Evolutionary conservation across 1,139 yeast genomes (phyloP).

Genomic region (Saccharomycopsis hybrid): DNA sequence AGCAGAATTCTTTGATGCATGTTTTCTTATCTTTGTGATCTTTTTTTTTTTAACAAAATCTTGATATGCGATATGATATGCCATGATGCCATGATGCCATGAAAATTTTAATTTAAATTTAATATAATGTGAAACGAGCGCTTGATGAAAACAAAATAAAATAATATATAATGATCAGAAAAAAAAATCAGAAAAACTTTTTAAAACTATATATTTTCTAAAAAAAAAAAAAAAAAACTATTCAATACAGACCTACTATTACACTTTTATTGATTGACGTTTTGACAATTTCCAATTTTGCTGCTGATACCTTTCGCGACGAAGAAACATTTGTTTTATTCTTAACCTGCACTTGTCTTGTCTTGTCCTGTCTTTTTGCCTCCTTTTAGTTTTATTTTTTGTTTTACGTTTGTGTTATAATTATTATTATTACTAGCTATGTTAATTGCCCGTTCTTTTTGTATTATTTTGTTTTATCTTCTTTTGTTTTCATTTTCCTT

Average conservation of each 20-base stretch:
- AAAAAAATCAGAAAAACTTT: not conserved
- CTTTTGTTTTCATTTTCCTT: not conserved
- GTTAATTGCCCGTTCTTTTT: not conserved
- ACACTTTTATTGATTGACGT: too few relatives aligned
- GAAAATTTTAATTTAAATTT: too few relatives aligned
- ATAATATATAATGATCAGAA: not conserved
- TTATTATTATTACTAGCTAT: not conserved
- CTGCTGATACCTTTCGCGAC: too few relatives aligned
- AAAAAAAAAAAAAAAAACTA: too few relatives aligned
- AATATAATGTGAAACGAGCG: too few relatives aligned
- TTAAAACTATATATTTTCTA: not conserved
- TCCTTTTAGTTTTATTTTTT: too few relatives aligned
- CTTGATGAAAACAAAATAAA: not conserved
- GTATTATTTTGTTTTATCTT: not conserved
- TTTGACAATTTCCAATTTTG: too few relatives aligned
- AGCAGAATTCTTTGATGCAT: conserved; percentile 4
- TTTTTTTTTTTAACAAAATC: not conserved
- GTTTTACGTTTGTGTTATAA: not conserved
- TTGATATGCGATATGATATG: not conserved
- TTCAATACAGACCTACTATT: too few relatives aligned
- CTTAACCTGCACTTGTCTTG: too few relatives aligned
- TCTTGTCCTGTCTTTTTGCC: too few relatives aligned
- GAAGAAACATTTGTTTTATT: too few relatives aligned
- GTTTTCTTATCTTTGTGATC: not conserved
- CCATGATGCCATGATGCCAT: not conserved